Percentiles rank a stretch among this genome's conserved stretches.
These are phyloP conservation scores for Ogataea haglerorum DNA, from an alignment of 805 yeast genomes.

Conservation along the genomic window DNA sequence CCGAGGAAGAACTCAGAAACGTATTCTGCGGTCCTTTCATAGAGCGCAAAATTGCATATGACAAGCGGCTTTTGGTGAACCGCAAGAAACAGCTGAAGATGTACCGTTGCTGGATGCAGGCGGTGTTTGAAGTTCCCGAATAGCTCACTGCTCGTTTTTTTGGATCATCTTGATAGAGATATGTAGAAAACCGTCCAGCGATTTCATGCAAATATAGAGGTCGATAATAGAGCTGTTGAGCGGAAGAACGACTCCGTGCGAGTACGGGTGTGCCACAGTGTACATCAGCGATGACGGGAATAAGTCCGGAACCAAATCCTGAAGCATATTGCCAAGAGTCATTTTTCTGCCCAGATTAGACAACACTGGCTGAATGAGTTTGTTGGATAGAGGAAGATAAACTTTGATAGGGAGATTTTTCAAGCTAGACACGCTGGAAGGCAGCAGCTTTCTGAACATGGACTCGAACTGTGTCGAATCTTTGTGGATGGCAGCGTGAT, in stretches of 20 bases:
- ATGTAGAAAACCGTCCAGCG: slow-evolving; percentile 67
- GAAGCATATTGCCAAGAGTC: slow-evolving; percentile 41
- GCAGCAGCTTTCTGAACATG: slow-evolving; percentile 27
- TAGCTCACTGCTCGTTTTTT: neutral
- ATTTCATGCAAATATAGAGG: slow-evolving; percentile 42
- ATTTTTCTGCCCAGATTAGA: slow-evolving; percentile 10
- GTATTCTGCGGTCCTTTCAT: slow-evolving; percentile 64
- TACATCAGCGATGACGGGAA: slow-evolving; percentile 40
- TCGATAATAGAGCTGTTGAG: slow-evolving; percentile 42
- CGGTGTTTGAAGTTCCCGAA: slow-evolving; percentile 55
- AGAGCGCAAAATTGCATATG: slow-evolving; percentile 82
- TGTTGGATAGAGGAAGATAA: slow-evolving; percentile 38
- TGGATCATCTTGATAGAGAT: slow-evolving; percentile 40
- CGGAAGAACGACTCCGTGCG: slow-evolving; percentile 57
- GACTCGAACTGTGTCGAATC: slow-evolving; percentile 25
- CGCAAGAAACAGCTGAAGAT: slow-evolving; percentile 89
- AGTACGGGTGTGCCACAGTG: slow-evolving; percentile 40
- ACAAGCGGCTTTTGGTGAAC: slow-evolving; percentile 85
- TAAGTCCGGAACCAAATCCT: slow-evolving; percentile 40
- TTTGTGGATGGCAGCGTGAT: slow-evolving; percentile 40
- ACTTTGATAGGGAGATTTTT: slow-evolving; percentile 48
- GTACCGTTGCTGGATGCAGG: slow-evolving; percentile 97
- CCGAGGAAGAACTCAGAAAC: slow-evolving; percentile 81
- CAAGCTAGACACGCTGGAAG: slow-evolving; percentile 22
- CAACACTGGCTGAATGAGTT: slow-evolving; percentile 34